Conservation (phyloP, 768 basidiomycete genomes). For the Paxillus ammoniavirescens region DNA sequence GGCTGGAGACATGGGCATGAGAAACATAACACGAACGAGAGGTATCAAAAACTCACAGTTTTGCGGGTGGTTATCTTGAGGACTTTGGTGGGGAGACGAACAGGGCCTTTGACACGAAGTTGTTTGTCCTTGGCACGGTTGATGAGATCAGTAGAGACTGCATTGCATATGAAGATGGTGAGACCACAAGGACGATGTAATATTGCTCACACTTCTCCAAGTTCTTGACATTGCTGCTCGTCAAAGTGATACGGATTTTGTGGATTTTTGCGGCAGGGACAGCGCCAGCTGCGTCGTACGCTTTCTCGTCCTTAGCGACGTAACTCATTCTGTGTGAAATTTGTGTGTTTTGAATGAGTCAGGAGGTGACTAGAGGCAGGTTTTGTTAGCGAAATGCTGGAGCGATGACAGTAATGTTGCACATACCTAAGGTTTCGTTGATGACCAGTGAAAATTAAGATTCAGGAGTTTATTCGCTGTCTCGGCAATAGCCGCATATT, state of each 20-base stretch:
- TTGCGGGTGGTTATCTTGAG: constrained; percentile 99
- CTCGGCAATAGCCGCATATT: constrained; percentile 16
- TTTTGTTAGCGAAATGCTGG: not conserved
- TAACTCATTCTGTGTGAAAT: constrained; percentile 74
- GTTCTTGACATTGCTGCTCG: constrained; percentile 96
- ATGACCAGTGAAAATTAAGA: constrained; percentile 33
- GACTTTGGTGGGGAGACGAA: constrained; percentile 98
- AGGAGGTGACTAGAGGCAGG: constrained; percentile 69
- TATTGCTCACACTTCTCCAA: constrained; percentile 87
- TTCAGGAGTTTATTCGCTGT: constrained; percentile 14
- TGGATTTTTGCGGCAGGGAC: constrained; percentile 90
- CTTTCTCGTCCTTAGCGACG: constrained; percentile 98
- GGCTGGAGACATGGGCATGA: constrained; percentile 49
- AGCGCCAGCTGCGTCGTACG: constrained; percentile 92
- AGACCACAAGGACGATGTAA: not conserved
- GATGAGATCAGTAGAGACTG: constrained; percentile 95
- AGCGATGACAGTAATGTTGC: not conserved
- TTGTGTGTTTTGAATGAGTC: constrained; percentile 49
- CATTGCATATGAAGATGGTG: not conserved
- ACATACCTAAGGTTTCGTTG: constrained; percentile 33
- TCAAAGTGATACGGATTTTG: constrained; percentile 99
- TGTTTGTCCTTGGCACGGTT: constrained; percentile 99
- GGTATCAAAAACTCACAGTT: constrained; percentile 59
- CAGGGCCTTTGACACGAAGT: constrained; percentile 98
- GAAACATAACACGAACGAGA: not conserved